These are phyloP conservation scores for Rhodamnia rubescens DNA, from an alignment of 345 rosid species.

Conservation along the genomic window DNA sequence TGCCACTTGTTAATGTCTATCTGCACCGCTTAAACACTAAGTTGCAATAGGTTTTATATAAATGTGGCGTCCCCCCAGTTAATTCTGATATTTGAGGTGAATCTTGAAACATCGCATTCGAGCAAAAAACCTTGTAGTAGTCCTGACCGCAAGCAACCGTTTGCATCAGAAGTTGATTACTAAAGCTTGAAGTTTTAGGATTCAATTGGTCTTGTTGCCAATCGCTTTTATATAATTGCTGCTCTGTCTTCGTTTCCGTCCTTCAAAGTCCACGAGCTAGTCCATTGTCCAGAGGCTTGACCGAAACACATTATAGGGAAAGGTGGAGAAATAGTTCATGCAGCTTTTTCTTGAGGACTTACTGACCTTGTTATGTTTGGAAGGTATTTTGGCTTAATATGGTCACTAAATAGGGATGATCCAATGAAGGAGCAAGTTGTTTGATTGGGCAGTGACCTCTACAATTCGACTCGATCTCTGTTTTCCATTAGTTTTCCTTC, in stretches of 20 bases:
- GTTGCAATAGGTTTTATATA: background rate
- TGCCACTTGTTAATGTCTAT: background rate
- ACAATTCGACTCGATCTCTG: background rate
- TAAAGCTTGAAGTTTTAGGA: background rate
- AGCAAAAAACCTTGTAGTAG: background rate
- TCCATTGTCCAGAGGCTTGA: background rate
- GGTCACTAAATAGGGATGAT: background rate
- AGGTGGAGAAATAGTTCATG: background rate
- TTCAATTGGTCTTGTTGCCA: background rate
- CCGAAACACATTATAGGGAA: background rate
- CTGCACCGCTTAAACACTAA: background rate
- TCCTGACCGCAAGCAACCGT: background rate
- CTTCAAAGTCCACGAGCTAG: background rate
- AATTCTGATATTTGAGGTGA: background rate
- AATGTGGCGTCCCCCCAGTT: background rate
- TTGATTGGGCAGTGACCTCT: background rate
- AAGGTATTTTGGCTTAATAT: background rate
- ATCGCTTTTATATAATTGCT: background rate
- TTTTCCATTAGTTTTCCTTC: background rate
- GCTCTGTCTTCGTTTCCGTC: background rate
- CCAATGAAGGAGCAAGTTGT: background rate
- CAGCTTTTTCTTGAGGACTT: background rate
- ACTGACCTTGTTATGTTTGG: background rate
- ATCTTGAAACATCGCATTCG: too few relatives aligned
- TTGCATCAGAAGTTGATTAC: background rate